Evolutionary conservation across 139 green algal species (phyloP), one percentile per base, ranked within the genome.

Genomic region (Desmodesmus armatus): DNA sequence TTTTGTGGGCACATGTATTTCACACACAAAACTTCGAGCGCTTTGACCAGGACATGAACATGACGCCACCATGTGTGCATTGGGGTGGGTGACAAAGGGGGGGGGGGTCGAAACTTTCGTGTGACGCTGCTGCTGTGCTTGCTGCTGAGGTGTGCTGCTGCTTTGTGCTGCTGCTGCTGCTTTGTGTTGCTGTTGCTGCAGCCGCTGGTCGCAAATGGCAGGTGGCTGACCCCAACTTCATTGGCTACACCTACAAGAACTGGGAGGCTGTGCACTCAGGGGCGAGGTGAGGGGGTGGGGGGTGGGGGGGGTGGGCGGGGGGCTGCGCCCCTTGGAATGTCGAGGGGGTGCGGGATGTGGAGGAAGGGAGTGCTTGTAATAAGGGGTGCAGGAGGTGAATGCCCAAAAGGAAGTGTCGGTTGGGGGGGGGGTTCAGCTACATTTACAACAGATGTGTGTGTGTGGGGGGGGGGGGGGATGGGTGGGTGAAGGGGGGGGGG

Each of bases 171-270:
- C 47, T 49, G 77, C 58, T 72, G 15, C 23, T 69, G 15, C 39
- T 9, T 47, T 62, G 69, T 80, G 40, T n/a, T 75, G 35, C 37
- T 43, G 4, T 3, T 72, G 25, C 72, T 78, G 82, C 27, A 27
- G 29, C 85, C 66, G 87, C 67, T 43, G 35, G 84, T 85, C 85
- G 76, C 53, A 82, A 82, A 29, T 72, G 55, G 55, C 71, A 82
- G 29, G 55, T 82, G 0, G 66, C 80, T 67, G 97, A 99, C 90
- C 92, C 94, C 33, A 92, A 99, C 86, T 99, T 99, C 88, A 94
- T 98, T 15, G 96, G 97, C 5, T 99, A 99, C 92, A 99, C 96
- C 15, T 99, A 98, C 92, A 99, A 99, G 91, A 97, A 96, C 89
- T 96, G 92, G 78, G 94, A 98, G 43, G 94, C 96, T 11, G 93